These are phyloP conservation scores for Neopestalotiopsis sp. DNA, from an alignment of 2,329 filamentous ascomycete genomes.

Conservation along the genomic window DNA sequence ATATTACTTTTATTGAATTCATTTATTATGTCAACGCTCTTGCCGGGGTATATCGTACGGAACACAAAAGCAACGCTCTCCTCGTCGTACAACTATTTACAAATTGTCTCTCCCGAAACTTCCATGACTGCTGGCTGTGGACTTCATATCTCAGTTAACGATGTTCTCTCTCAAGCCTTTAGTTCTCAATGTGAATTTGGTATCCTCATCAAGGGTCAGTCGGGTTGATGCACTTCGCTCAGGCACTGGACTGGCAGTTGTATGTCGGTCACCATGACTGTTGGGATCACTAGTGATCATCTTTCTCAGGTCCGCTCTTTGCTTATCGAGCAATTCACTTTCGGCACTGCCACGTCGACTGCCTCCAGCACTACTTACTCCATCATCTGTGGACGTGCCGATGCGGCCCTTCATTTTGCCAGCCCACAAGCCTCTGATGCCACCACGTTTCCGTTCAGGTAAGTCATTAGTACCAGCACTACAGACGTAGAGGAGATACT, in stretches of 20 bases:
- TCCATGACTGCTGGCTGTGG: background rate
- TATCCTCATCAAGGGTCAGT: slow-evolving; percentile 52
- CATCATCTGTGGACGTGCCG: slow-evolving; percentile 36
- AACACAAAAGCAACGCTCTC: background rate
- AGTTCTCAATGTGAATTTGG: slow-evolving; percentile 56
- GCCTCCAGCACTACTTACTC: slow-evolving; percentile 42
- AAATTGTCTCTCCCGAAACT: background rate
- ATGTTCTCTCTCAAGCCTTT: slow-evolving; percentile 61
- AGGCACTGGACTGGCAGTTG: background rate
- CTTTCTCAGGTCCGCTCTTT: slow-evolving; percentile 47
- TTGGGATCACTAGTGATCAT: slow-evolving; percentile 36
- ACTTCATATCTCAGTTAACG: slow-evolving; percentile 19
- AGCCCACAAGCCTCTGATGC: slow-evolving; percentile 62
- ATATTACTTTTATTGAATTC: no score
- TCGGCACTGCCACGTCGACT: slow-evolving; percentile 38
- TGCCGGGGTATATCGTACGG: background rate
- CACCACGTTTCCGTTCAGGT: slow-evolving; percentile 65
- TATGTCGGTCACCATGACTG: slow-evolving; percentile 19
- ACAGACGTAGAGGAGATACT: slow-evolving; percentile 88
- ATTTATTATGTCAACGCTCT: background rate
- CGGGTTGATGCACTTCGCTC: slow-evolving; percentile 27
- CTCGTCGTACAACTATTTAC: background rate
- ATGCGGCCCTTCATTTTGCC: slow-evolving; percentile 48
- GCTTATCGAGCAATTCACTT: slow-evolving; percentile 39
- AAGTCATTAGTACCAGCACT: slow-evolving; percentile 75